A percentile compares a stretch with the other conserved stretches of the same genome.
phyloP scores from a whole-genome alignment of 2,329 filamentous ascomycete genomes.

The Fusarium tupiense region DNA sequence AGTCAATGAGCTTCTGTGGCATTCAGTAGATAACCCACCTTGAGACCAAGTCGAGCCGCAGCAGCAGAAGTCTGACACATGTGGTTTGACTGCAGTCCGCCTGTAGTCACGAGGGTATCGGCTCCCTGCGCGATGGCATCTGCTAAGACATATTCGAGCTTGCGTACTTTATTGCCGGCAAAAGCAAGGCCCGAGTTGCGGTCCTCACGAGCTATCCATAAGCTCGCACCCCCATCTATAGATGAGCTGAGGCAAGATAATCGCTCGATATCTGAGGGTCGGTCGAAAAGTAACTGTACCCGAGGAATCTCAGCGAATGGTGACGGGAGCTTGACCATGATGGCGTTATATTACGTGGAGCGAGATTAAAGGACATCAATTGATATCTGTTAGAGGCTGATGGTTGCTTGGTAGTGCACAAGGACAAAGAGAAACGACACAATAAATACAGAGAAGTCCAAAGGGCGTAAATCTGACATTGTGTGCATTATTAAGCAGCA shows the following conservation, averaged over 20 bases:
- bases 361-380: background rate
- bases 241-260: constrained; percentile 7
- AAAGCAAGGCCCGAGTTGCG: constrained; percentile 33
- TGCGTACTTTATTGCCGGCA: constrained; percentile 26
- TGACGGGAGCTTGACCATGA: constrained; percentile 5
- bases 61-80: constrained; percentile 33
- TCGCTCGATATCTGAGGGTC: constrained; percentile 19
- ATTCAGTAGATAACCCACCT: background rate
- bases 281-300: constrained; percentile 20
- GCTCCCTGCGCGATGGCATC: constrained; percentile 21
- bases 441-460: background rate
- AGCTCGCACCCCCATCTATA: background rate
- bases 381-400: background rate
- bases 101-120: constrained; percentile 25
- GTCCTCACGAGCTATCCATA: constrained; percentile 29
- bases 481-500: constrained; percentile 13
- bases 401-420: no score
- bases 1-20: background rate
- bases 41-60: constrained; percentile 18
- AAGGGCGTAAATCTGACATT: constrained; percentile 8
- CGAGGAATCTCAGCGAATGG: constrained; percentile 18
- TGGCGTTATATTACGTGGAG: background rate
- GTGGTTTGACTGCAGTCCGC: constrained; percentile 26
- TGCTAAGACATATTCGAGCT: constrained; percentile 27
- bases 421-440: background rate